Conservation (phyloP, 305 asterid genomes). For the Solanum hybrid region DNA sequence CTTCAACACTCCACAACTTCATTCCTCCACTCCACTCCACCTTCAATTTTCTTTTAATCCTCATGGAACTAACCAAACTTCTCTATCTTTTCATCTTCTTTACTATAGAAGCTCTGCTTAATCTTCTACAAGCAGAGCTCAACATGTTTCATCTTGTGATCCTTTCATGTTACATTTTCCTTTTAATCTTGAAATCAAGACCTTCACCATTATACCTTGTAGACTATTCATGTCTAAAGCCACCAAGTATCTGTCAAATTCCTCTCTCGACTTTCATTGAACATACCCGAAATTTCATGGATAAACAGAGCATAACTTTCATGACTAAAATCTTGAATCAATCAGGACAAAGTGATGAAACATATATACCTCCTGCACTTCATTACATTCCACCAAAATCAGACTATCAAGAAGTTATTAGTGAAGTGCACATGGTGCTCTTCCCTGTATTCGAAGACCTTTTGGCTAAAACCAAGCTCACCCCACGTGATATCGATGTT, state of each 20-base stretch:
- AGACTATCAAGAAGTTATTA: slow-evolving; percentile 39
- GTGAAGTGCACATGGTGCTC: slow-evolving; percentile 44
- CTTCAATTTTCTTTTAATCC: not conserved
- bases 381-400: slow-evolving; percentile 65
- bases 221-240: slow-evolving; percentile 61
- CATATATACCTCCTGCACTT: slow-evolving; percentile 64
- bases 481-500: slow-evolving; percentile 38
- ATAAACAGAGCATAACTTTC: slow-evolving; percentile 39
- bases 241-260: slow-evolving; percentile 52
- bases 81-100: slow-evolving; percentile 17
- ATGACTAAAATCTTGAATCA: slow-evolving; percentile 45
- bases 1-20: not conserved
- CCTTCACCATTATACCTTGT: slow-evolving; percentile 43
- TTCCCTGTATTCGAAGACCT: slow-evolving; percentile 51
- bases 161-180: slow-evolving; percentile 9
- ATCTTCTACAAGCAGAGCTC: slow-evolving; percentile 13
- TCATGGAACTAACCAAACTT: not conserved
- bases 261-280: slow-evolving; percentile 47
- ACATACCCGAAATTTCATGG: slow-evolving; percentile 38
- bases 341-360: slow-evolving; percentile 56
- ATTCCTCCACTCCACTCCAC: not conserved
- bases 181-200: slow-evolving; percentile 20
- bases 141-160: slow-evolving; percentile 20
- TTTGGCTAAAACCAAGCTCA: slow-evolving; percentile 30
- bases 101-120: slow-evolving; percentile 22